Evolutionary conservation across 2,329 filamentous ascomycete genomes (phyloP).

Genomic region (Penicillium sp.): DNA sequence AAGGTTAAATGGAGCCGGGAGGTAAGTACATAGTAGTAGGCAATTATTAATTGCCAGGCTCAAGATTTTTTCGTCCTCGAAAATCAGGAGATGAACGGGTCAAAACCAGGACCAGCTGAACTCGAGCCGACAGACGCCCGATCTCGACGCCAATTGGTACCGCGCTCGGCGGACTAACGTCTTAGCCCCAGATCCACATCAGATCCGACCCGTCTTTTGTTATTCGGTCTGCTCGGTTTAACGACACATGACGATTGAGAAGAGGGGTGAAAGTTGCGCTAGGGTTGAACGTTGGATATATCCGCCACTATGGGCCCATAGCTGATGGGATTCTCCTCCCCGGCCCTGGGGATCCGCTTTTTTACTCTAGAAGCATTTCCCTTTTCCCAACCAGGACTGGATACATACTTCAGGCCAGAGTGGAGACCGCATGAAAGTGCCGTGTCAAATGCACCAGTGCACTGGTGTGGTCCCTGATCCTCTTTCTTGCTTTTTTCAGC

Average conservation of each 20-base stretch:
- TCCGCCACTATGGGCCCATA: constrained; percentile 5
- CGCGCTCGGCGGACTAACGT: constrained; percentile 17
- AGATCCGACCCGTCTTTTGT: constrained; percentile 4
- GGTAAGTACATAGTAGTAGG: too few relatives aligned
- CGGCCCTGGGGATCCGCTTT: background rate
- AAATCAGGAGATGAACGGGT: constrained; percentile 9
- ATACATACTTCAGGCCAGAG: constrained; percentile 4
- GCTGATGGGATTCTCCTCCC: background rate
- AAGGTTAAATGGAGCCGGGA: constrained; percentile 9
- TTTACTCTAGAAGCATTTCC: background rate
- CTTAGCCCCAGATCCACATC: constrained; percentile 23
- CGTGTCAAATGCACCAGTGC: constrained; percentile 3
- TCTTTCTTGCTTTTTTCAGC: constrained; percentile 23
- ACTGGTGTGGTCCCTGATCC: constrained; percentile 6
- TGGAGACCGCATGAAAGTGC: constrained; percentile 5
- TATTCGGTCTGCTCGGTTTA: background rate
- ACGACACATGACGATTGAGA: constrained; percentile 6
- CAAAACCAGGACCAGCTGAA: constrained; percentile 26
- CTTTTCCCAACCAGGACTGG: background rate
- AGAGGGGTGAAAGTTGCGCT: background rate
- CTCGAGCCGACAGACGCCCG: constrained; percentile 18
- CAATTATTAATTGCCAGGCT: background rate
- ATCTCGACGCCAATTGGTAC: constrained; percentile 24
- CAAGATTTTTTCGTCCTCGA: constrained; percentile 3
- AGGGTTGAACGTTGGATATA: constrained; percentile 2